Percentiles rank a stretch among this genome's conserved stretches.
Conservation (phyloP, 1,139 yeast genomes). For the Blastobotrys proliferans region DNA sequence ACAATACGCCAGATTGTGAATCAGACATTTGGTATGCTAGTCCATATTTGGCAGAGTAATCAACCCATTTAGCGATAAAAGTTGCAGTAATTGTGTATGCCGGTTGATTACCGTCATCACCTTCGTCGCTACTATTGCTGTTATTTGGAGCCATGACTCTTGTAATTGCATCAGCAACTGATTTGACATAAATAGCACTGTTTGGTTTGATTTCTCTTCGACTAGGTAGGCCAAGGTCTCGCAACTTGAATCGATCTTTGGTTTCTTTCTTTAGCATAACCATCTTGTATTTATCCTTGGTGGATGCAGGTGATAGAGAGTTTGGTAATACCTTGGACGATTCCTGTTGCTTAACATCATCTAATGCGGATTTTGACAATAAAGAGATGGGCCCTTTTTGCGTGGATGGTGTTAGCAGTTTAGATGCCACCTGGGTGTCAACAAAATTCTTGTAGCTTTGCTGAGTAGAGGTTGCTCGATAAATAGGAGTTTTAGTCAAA, state of each 20-base stretch:
- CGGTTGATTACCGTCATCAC: background rate
- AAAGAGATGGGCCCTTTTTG: constrained; percentile 68
- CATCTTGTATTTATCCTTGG: constrained; percentile 82
- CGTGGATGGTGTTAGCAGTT: constrained; percentile 7
- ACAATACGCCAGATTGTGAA: constrained; percentile 65
- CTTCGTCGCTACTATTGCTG: background rate
- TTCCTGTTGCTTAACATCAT: constrained; percentile 51
- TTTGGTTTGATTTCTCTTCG: constrained; percentile 11
- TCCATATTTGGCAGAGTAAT: constrained; percentile 93
- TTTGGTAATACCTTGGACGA: constrained; percentile 74
- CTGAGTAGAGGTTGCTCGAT: constrained; percentile 50
- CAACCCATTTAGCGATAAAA: constrained; percentile 94
- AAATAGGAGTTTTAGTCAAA: constrained; percentile 57
- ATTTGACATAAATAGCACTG: constrained; percentile 9
- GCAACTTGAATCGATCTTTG: background rate
- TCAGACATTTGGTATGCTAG: constrained; percentile 89
- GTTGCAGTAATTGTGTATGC: no score
- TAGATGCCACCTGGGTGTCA: constrained; percentile 28
- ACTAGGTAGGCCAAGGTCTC: constrained; percentile 5
- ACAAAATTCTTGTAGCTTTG: constrained; percentile 70
- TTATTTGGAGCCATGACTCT: background rate
- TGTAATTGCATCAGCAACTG: constrained; percentile 5
- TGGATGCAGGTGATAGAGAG: constrained; percentile 88
- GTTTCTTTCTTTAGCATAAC: constrained; percentile 28
- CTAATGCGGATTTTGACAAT: background rate